Base-by-base conservation (phyloP, 257 asterid genomes). In the Pogostemon cablin region DNA sequence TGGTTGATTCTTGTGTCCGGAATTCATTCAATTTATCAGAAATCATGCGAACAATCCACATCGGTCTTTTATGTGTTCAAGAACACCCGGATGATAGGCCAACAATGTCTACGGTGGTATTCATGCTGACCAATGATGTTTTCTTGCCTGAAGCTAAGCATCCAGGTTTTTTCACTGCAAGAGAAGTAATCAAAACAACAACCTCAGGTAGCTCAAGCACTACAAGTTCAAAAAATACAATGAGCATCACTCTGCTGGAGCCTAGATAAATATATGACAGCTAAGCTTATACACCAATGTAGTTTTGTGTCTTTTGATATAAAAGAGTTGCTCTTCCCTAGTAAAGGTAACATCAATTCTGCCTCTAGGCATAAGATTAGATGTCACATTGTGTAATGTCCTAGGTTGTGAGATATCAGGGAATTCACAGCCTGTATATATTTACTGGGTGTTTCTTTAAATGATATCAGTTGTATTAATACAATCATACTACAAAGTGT, bases 61-160 rank as follows among this genome's bases (percentile, higher is more conserved):
- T 78, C 7, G 78, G 73, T 7, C 82, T 78, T 46, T 48, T 78
- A 48, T 78, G 82, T 4, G 82, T 78, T 32, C 79, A 73, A 68
- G 32, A 25, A 25, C 32, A 25, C 32, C 32, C 32, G 32, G 32
- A 25, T 25, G 32, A 25, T 41, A 56, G 82, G 69, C 82, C 76
- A 42, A 48, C 32, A 46, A 78, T 78, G 78, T 39, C 79, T 32
- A 17, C 78, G 3, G 79, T 68, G 50, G 73, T 73, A 25, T 25
- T 25, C 9, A 73, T 73, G 79, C 50, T 78, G 38, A 77, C 60
- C 47, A 73, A 74, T 20, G 79, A 78, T 8, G 78, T 52, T 3
- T 12, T 9, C 5, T 15, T 77, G 67, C 81, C 81, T 17, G 53
- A 56, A 68, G 55, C 49, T 44, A 44, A 44, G 9, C 49, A 3